Evolutionary conservation across 2,329 filamentous ascomycete species (phyloP).

Genomic region (Byssothecium circinans): DNA sequence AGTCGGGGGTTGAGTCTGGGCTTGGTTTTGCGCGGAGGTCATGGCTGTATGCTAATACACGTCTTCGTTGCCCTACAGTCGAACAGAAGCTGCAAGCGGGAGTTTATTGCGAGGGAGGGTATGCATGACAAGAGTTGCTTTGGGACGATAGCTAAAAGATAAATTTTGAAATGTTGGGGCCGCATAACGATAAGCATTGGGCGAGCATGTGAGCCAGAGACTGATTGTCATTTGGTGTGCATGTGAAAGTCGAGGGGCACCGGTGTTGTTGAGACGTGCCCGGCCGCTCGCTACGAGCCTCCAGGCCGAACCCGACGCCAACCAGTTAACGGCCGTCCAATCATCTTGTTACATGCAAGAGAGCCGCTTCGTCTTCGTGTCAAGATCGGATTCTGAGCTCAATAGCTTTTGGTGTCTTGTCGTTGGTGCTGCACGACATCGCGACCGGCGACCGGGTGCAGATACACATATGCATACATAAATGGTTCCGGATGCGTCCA

Average conservation of each 20-base stretch:
- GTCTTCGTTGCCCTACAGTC: not conserved
- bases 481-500: too few relatives aligned
- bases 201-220: not conserved
- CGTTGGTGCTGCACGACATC: too few relatives aligned
- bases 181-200: not conserved
- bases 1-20: not conserved
- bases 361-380: not conserved
- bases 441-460: too few relatives aligned
- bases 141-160: not conserved
- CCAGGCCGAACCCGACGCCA: not conserved
- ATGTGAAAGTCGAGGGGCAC: conserved; percentile 1
- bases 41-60: not conserved
- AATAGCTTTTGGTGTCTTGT: too few relatives aligned
- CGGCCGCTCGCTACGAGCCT: not conserved
- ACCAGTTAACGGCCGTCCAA: too few relatives aligned
- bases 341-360: not conserved
- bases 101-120: not conserved
- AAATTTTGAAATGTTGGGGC: not conserved
- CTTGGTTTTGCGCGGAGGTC: not conserved
- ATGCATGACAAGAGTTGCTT: not conserved
- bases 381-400: too few relatives aligned
- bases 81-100: not conserved
- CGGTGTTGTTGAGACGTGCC: not conserved
- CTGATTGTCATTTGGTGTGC: not conserved
- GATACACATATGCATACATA: too few relatives aligned